These are phyloP conservation scores for Erigeron philadelphicus DNA, from an alignment of 140 eudicot genomes.

Conservation along the genomic window DNA sequence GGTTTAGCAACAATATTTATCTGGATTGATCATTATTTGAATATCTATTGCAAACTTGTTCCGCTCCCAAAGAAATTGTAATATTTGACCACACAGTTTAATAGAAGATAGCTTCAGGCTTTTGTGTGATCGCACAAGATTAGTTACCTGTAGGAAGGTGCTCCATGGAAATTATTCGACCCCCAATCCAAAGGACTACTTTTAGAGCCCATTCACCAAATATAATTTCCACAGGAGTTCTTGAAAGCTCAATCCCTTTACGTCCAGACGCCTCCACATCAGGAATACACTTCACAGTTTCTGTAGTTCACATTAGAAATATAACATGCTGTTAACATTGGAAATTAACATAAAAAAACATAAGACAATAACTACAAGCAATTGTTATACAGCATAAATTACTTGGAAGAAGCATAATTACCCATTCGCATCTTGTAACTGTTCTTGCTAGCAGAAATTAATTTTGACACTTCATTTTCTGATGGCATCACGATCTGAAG, in stretches of 20 bases:
- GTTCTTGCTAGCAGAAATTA: slow-evolving; percentile 44
- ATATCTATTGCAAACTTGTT: background rate
- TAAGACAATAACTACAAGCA: background rate
- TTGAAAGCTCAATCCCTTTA: slow-evolving; percentile 65
- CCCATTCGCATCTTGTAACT: slow-evolving; percentile 52
- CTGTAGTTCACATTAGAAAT: slow-evolving; percentile 38
- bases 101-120: too few relatives aligned
- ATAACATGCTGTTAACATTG: background rate
- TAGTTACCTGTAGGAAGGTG: slow-evolving; percentile 72
- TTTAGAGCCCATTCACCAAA: slow-evolving; percentile 73
- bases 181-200: slow-evolving; percentile 93
- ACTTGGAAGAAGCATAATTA: slow-evolving; percentile 20
- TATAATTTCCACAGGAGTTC: slow-evolving; percentile 58
- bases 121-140: background rate
- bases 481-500: slow-evolving; percentile 62
- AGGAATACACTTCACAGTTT: slow-evolving; percentile 64
- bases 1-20: background rate
- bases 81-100: background rate
- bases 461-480: slow-evolving; percentile 45
- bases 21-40: background rate
- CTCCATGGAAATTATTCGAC: slow-evolving; percentile 66
- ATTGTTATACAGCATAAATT: background rate
- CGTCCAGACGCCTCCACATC: slow-evolving; percentile 47
- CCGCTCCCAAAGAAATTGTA: background rate
- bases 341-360: background rate